A percentile compares a stretch with the other conserved stretches of the same genome.
Conservation (phyloP, 257 asterid genomes). For the Solanum chiquidenum region DNA sequence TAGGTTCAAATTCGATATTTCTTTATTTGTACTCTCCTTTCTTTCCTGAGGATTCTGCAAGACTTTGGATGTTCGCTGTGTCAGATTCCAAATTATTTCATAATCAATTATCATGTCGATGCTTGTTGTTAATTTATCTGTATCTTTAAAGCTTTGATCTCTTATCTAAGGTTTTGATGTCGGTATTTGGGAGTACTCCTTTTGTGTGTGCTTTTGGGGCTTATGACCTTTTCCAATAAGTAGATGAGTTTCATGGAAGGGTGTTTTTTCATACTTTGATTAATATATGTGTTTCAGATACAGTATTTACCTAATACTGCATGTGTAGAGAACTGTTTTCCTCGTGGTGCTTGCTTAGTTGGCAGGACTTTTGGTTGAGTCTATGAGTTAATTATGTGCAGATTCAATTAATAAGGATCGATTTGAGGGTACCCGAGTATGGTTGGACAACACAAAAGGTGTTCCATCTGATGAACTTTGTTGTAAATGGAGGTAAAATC, state of each 20-base stretch:
- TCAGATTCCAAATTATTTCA: neutral
- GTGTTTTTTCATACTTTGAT: neutral
- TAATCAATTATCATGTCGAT: neutral
- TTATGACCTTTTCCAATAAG: neutral
- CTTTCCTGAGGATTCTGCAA: neutral
- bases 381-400: conserved; percentile 28
- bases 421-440: conserved; percentile 86
- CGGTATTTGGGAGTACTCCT: neutral
- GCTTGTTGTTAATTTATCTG: neutral
- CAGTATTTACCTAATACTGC: neutral
- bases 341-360: neutral
- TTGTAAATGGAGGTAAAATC: conserved; percentile 90
- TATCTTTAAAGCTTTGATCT: neutral
- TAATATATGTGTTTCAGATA: neutral
- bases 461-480: conserved; percentile 94
- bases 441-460: conserved; percentile 99
- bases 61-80: neutral
- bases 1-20: neutral
- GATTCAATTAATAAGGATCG: conserved; percentile 86
- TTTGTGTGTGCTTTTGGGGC: neutral
- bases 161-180: neutral
- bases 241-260: neutral
- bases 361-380: neutral
- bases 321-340: neutral
- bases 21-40: neutral